Percentiles rank a stretch among this genome's conserved stretches.
These are phyloP conservation scores for Venturia carpophila DNA, from an alignment of 2,329 filamentous ascomycete genomes.

Conservation along the genomic window DNA sequence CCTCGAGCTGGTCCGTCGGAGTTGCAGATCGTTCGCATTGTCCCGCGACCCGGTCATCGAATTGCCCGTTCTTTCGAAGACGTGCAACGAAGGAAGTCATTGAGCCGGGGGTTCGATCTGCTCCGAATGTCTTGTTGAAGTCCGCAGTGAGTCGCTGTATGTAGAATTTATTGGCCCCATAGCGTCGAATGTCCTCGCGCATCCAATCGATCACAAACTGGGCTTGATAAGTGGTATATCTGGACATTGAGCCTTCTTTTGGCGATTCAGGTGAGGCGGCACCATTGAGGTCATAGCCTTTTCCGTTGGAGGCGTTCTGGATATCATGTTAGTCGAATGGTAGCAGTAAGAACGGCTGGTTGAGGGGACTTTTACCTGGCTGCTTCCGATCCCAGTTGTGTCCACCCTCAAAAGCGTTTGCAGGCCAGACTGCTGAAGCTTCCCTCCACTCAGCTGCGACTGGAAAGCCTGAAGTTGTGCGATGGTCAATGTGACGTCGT, in stretches of 20 bases:
- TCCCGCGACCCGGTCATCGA: neutral
- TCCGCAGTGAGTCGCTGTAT: neutral
- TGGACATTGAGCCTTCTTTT: neutral
- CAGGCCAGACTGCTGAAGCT: neutral
- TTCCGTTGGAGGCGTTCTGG: neutral
- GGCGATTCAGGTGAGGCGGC: neutral
- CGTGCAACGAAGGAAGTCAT: neutral
- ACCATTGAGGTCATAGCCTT: neutral
- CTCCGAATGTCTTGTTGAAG: neutral
- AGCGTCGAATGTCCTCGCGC: neutral
- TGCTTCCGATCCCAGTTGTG: neutral
- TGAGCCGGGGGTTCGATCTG: neutral
- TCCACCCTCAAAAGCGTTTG: neutral
- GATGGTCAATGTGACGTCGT: neutral
- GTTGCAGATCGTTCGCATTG: neutral
- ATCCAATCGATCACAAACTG: conserved; percentile 1
- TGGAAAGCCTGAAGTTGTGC: neutral
- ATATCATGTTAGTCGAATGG: neutral
- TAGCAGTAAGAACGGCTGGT: neutral
- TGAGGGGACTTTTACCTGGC: neutral
- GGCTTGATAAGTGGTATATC: neutral
- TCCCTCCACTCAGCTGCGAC: neutral
- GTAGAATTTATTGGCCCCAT: neutral
- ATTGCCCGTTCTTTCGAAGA: neutral
- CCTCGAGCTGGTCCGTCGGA: neutral